Conservation (phyloP, 768 basidiomycete species). For the Rhodocollybia butyracea region DNA sequence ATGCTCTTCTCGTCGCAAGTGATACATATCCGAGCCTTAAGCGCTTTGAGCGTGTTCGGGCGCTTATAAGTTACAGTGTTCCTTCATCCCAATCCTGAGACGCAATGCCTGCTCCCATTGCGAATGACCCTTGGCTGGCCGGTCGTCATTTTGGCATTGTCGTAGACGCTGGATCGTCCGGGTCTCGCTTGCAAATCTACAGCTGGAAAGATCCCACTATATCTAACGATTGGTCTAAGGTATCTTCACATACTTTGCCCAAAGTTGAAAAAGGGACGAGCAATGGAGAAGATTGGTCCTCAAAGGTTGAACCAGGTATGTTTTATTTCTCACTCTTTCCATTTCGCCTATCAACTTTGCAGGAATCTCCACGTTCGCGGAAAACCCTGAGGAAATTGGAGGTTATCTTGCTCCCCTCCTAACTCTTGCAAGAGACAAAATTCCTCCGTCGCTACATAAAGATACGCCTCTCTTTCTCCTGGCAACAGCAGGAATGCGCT, state of each 20-base stretch:
- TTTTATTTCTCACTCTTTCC: slow-evolving; percentile 13
- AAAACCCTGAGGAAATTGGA: slow-evolving; percentile 65
- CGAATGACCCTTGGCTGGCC: slow-evolving; percentile 69
- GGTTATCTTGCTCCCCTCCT: slow-evolving; percentile 81
- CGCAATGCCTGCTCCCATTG: slow-evolving; percentile 75
- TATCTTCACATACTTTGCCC: slow-evolving; percentile 59
- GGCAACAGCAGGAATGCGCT: slow-evolving; percentile 97
- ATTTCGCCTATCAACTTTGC: slow-evolving; percentile 4
- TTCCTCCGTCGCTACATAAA: slow-evolving; percentile 82
- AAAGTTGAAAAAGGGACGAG: slow-evolving; percentile 90
- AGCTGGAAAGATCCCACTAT: slow-evolving; percentile 85
- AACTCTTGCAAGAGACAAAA: slow-evolving; percentile 72
- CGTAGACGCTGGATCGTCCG: slow-evolving; percentile 98
- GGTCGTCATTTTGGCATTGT: slow-evolving; percentile 89
- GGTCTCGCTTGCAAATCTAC: slow-evolving; percentile 94
- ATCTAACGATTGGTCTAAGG: slow-evolving; percentile 46
- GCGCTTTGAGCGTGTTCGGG: too few relatives aligned
- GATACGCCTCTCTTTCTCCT: slow-evolving; percentile 91
- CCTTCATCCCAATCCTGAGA: neutral
- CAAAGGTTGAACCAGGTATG: slow-evolving; percentile 92
- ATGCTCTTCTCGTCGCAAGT: too few relatives aligned
- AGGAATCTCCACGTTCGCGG: slow-evolving; percentile 87
- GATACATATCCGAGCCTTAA: too few relatives aligned
- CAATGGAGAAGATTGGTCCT: slow-evolving; percentile 79
- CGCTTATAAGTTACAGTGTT: too few relatives aligned